Conservation (phyloP, 441 rosid genomes). For the Isatis lusitanica region DNA sequence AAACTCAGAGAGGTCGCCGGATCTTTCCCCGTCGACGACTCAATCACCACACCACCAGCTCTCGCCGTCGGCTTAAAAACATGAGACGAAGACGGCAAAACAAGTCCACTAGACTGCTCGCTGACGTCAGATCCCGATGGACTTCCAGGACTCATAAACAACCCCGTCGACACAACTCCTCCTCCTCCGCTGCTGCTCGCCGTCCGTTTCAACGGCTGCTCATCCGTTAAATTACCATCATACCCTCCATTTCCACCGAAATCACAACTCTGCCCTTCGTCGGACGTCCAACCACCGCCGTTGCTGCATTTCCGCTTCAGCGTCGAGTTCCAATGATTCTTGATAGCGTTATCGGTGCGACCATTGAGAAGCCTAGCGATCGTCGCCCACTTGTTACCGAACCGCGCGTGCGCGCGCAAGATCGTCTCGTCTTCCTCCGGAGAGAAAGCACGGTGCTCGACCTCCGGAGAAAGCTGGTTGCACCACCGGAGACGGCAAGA, state of each 20-base stretch:
- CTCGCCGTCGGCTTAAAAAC: conserved; percentile 31
- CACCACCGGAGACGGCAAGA: conserved; percentile 67
- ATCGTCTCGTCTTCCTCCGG: conserved; percentile 55
- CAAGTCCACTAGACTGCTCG: conserved; percentile 30
- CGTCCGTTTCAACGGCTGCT: conserved; percentile 38
- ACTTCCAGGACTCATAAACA: conserved; percentile 24
- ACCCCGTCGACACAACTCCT: conserved; percentile 16
- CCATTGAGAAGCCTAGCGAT: conserved; percentile 54
- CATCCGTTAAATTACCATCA: conserved; percentile 26
- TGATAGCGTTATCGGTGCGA: conserved; percentile 59
- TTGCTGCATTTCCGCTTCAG: conserved; percentile 42
- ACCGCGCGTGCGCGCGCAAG: conserved; percentile 44
- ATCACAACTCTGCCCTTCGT: conserved; percentile 25
- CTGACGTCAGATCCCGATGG: conserved; percentile 49
- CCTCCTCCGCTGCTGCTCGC: conserved; percentile 12
- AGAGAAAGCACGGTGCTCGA: conserved; percentile 49
- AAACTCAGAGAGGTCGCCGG: conserved; percentile 43
- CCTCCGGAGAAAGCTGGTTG: conserved; percentile 57
- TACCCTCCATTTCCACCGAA: conserved; percentile 34
- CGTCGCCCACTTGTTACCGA: conserved; percentile 61
- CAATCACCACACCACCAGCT: conserved; percentile 13
- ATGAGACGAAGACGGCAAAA: not conserved
- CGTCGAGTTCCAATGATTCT: conserved; percentile 62
- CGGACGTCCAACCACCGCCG: not conserved
- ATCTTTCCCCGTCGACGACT: conserved; percentile 7